Conservation (phyloP, 2,329 filamentous ascomycete species). For the Xylaria multiplex region DNA sequence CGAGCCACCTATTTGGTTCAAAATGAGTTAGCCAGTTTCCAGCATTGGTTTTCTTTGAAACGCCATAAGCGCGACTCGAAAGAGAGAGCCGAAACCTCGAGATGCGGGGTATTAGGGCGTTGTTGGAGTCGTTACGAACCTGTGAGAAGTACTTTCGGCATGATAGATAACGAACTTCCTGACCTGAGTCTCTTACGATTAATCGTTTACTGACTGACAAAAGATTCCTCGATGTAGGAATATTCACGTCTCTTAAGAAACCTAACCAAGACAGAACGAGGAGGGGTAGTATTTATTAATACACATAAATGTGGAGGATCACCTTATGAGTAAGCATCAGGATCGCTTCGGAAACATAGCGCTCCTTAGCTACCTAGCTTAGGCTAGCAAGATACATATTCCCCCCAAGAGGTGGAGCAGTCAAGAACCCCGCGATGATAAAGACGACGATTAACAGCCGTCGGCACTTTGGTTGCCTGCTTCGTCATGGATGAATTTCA, state of each 20-base stretch:
- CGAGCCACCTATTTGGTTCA: conserved; percentile 54
- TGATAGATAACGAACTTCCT: conserved; percentile 42
- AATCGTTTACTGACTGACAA: conserved; percentile 1
- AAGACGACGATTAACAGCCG: conserved; percentile 2
- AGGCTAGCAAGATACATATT: conserved; percentile 8
- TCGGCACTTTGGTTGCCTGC: neutral
- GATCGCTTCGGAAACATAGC: conserved; percentile 7
- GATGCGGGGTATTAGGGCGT: conserved; percentile 11
- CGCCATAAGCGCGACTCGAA: conserved; percentile 2
- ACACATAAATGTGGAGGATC: conserved; percentile 10
- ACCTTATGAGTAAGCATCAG: conserved; percentile 21
- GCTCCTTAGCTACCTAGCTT: conserved; percentile 14
- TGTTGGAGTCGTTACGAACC: conserved; percentile 48
- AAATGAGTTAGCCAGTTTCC: conserved; percentile 22
- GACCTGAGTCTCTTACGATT: neutral
- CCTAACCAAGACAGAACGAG: neutral
- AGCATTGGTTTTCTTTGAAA: neutral
- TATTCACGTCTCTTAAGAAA: conserved; percentile 1
- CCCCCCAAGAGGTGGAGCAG: conserved; percentile 11
- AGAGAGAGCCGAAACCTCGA: neutral
- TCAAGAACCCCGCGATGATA: conserved; percentile 22
- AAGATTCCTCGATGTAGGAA: neutral
- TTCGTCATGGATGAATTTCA: neutral
- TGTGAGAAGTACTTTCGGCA: conserved; percentile 60
- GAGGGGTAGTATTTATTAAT: conserved; percentile 8